phyloP scores from a whole-genome alignment of 73 alveolate species.

The Blepharisma japonicum region DNA sequence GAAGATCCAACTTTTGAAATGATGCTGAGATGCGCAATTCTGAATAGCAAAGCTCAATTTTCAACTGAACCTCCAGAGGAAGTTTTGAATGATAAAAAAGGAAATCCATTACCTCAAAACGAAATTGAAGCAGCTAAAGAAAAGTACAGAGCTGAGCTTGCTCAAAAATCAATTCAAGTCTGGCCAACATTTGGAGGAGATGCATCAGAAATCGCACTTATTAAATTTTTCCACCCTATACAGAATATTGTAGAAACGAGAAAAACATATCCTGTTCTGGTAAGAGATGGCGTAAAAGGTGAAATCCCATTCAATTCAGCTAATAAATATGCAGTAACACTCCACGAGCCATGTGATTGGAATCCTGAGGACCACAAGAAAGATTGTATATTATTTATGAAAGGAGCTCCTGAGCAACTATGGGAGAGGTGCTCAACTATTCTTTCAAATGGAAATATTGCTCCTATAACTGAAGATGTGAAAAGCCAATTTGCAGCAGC shows the following conservation, averaged over 20 bases:
- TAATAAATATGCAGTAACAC: conserved; percentile 48
- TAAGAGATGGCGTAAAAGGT: conserved; percentile 19
- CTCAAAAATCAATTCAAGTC: background rate
- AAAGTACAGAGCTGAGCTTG: background rate
- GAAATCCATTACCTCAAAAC: conserved; percentile 25
- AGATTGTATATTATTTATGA: conserved; percentile 40
- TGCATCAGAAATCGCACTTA: conserved; percentile 91
- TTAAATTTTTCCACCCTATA: conserved; percentile 86
- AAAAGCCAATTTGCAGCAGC: conserved; percentile 45
- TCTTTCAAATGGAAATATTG: conserved; percentile 6
- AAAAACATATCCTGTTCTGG: conserved; percentile 38
- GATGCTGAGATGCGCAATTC: conserved; percentile 43
- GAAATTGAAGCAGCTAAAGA: background rate
- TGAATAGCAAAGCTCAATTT: conserved; percentile 42
- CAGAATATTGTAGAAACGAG: conserved; percentile 55
- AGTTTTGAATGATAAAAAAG: background rate
- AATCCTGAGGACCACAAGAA: background rate
- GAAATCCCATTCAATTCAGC: conserved; percentile 56
- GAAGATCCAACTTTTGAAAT: conserved; percentile 37
- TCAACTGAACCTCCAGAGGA: conserved; percentile 29
- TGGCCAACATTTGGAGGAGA: conserved; percentile 77
- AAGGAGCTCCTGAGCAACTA: conserved; percentile 62
- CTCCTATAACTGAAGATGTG: conserved; percentile 38
- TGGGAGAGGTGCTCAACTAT: conserved; percentile 30
- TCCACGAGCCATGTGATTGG: conserved; percentile 35